These are phyloP conservation scores for Aspergillus funiculosus DNA, from an alignment of 495 filamentous ascomycete genomes.

Conservation along the genomic window DNA sequence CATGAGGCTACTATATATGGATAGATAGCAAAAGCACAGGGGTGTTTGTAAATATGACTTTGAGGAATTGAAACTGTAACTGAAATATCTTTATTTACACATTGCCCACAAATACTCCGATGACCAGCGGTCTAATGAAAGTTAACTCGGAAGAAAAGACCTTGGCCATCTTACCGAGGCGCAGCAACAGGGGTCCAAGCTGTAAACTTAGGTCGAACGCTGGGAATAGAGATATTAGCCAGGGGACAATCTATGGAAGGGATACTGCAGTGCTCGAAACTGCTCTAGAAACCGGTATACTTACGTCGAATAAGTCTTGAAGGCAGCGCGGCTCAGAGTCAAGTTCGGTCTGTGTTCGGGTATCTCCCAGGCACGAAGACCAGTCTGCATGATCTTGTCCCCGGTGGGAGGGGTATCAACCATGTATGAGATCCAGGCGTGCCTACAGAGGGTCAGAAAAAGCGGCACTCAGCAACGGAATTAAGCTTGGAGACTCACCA, in stretches of 20 bases:
- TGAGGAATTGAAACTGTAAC: constrained; percentile 25
- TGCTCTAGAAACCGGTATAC: constrained; percentile 27
- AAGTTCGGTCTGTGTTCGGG: constrained; percentile 67
- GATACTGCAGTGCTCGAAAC: too few relatives aligned
- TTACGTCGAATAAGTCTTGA: constrained; percentile 90
- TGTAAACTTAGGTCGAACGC: constrained; percentile 38
- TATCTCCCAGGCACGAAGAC: constrained; percentile 66
- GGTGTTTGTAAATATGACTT: constrained; percentile 15
- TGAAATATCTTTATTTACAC: constrained; percentile 44
- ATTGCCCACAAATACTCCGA: constrained; percentile 12
- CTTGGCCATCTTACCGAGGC: constrained; percentile 32
- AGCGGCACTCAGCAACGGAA: background rate
- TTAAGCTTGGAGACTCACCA: constrained; percentile 50
- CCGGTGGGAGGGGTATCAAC: constrained; percentile 78
- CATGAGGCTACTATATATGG: constrained; percentile 15
- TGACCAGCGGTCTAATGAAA: background rate
- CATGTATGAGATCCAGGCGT: constrained; percentile 93
- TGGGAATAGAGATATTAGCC: constrained; percentile 12
- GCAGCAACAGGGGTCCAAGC: constrained; percentile 45
- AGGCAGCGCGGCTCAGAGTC: constrained; percentile 71
- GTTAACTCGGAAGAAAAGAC: background rate
- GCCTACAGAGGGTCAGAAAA: constrained; percentile 45
- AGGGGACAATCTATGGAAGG: background rate
- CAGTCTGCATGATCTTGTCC: constrained; percentile 65
- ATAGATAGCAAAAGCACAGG: constrained; percentile 8